Percentiles rank a stretch among this genome's conserved stretches.
phyloP scores from a whole-genome alignment of 106 monocot genomes.

The Posidonia australis region DNA sequence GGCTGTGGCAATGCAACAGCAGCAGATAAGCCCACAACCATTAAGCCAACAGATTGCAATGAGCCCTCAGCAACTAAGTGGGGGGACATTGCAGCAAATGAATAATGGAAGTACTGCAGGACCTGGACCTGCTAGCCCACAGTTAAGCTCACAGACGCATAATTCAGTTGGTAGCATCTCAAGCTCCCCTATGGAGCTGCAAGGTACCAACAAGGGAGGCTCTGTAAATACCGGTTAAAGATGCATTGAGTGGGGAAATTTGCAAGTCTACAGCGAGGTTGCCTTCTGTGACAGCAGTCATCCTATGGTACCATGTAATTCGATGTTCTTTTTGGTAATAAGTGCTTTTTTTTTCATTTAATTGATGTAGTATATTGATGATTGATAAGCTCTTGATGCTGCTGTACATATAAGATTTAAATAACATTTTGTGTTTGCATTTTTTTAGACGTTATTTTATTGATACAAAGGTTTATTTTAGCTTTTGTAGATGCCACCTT shows the following conservation, averaged over 20 bases:
- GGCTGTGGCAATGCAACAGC: slow-evolving; percentile 18
- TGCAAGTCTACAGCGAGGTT: not conserved
- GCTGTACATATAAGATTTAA: no score
- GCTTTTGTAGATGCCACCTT: no score
- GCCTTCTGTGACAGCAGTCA: no score
- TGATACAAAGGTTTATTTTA: no score
- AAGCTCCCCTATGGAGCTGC: slow-evolving; percentile 88
- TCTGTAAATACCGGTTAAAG: slow-evolving; percentile 3
- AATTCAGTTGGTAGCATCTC: slow-evolving; percentile 81
- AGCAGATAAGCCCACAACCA: slow-evolving; percentile 44
- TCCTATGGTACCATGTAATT: no score
- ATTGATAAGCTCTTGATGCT: no score
- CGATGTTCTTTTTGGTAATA: no score
- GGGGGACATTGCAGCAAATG: slow-evolving; percentile 42
- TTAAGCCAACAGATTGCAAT: slow-evolving; percentile 41
- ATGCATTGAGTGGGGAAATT: no score
- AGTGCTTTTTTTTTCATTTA: no score
- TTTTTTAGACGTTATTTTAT: no score
- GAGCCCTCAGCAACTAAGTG: slow-evolving; percentile 70
- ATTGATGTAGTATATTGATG: no score
- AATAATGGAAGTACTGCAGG: slow-evolving; percentile 35
- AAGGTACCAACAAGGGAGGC: slow-evolving; percentile 55
- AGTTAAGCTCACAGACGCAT: slow-evolving; percentile 87
- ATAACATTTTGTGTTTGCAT: no score
- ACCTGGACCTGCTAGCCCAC: slow-evolving; percentile 60